Evolutionary conservation across 768 basidiomycete genomes (phyloP), one percentile per base, ranked within the genome.

Genomic region (Termitomyces sp.): DNA sequence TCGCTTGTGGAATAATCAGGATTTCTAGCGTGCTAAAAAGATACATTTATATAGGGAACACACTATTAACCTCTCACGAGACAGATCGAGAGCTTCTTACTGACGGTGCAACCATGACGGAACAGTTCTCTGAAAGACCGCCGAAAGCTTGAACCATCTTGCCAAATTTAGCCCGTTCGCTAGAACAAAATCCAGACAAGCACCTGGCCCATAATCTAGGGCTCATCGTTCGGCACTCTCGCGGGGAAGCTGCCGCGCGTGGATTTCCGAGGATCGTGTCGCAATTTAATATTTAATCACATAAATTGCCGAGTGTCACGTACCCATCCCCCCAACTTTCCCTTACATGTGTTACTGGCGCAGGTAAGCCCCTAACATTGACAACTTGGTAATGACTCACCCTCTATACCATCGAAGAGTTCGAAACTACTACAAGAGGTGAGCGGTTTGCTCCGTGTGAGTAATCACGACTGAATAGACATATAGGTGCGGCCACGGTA

Each of bases 341-440:
- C 63, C 56, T 53, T 60, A 41, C 47, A 85, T 86, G 84, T 85
- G 84, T 71, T 81, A 79, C 66, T 84, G 75, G 73, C 78, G 84
- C 65, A 76, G 80, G 84, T 84, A 61, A 72, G 82, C 65, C 31
- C 29, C 46, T 43, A 32, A 51, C 36, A 24, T n/a, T 42, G 20
- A 50, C 18, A 49, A 32, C 32, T 29, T 31, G 31, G 29, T 39
- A 51, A 44, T 32, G 20, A 61, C 69, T 74, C 39, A 74, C 63
- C 32, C 37, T 50, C 56, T 41, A n/a, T n/a, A 36, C 18, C 3
- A 48, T 27, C 53, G 32, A 68, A 85, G 84, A 67, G 84, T 85
- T 53, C 76, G 76, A 55, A 83, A 85, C 65, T 69, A 78, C 39
- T 85, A 83, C 63, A 79, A 64, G 67, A 69, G 55, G 84, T 83